phyloP scores from a whole-genome alignment of 805 yeast species.

The Candida caryicola region DNA sequence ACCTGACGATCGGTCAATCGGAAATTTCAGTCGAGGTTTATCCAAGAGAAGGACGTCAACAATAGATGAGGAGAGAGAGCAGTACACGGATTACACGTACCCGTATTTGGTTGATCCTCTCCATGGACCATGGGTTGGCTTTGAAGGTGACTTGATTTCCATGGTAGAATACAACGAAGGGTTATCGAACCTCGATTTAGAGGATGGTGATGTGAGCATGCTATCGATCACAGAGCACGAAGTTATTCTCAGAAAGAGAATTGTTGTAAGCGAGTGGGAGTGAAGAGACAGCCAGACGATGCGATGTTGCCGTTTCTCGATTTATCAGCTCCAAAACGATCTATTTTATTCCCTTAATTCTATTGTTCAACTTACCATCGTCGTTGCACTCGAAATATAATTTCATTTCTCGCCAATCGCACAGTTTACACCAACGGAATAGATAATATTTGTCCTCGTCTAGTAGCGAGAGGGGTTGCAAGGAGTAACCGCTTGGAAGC shows the following conservation, averaged over 20 bases:
- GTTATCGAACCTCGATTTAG: slow-evolving; percentile 14
- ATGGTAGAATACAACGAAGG: slow-evolving; percentile 30
- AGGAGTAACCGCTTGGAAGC: not conserved
- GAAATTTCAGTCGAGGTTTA: slow-evolving; percentile 5
- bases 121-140: slow-evolving; percentile 58
- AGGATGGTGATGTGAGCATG: slow-evolving; percentile 18
- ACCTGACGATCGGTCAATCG: slow-evolving; percentile 14
- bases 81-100: slow-evolving; percentile 46
- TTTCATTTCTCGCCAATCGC: no score
- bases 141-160: slow-evolving; percentile 49
- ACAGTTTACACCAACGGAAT: no score
- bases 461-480: not conserved
- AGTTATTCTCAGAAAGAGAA: slow-evolving; percentile 22
- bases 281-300: no score
- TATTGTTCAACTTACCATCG: no score
- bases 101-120: slow-evolving; percentile 47
- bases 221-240: slow-evolving; percentile 19
- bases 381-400: no score
- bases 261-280: slow-evolving; percentile 39
- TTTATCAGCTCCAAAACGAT: no score
- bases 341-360: no score
- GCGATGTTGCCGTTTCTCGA: no score
- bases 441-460: not conserved
- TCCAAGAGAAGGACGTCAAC: slow-evolving; percentile 45
- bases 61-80: slow-evolving; percentile 57